Evolutionary conservation across 177 flowering plant genomes (phyloP).

Genomic region (Vitis hybrid): DNA sequence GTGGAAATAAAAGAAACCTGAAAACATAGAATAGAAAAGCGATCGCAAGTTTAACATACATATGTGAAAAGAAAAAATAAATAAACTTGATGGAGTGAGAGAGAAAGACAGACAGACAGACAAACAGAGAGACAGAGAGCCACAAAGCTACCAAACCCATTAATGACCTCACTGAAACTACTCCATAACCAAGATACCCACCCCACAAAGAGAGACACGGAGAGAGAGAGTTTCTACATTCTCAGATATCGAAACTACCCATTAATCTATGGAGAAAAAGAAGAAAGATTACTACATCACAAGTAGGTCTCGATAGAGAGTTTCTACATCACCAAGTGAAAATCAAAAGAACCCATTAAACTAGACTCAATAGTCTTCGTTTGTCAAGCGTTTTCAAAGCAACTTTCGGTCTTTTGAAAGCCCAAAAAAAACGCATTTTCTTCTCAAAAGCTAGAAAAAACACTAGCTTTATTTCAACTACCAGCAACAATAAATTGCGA

Average conservation of each 20-base stretch:
- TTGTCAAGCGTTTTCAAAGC: too few species aligned
- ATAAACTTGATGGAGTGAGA: neutral
- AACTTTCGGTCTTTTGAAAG: too few species aligned
- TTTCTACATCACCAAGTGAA: neutral
- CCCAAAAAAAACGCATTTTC: neutral
- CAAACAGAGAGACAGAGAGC: conserved; percentile 2
- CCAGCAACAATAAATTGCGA: neutral
- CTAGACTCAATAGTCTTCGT: too few species aligned
- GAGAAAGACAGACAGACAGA: neutral
- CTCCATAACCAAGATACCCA: conserved; percentile 21
- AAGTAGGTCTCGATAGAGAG: too few species aligned
- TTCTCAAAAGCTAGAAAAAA: neutral
- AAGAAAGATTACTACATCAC: too few species aligned
- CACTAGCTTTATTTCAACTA: neutral
- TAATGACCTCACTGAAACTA: conserved; percentile 30
- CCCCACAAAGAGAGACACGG: neutral
- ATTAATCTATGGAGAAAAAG: too few species aligned
- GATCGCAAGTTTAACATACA: too few species aligned
- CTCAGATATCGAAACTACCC: neutral
- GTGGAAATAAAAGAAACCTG: too few species aligned
- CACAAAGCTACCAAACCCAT: conserved; percentile 22
- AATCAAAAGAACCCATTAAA: neutral
- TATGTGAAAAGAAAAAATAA: neutral
- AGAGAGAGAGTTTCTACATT: neutral
- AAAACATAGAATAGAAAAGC: too few species aligned